Evolutionary conservation across 306 rosid species (phyloP).

Genomic region (Leucaena leucocephala): DNA sequence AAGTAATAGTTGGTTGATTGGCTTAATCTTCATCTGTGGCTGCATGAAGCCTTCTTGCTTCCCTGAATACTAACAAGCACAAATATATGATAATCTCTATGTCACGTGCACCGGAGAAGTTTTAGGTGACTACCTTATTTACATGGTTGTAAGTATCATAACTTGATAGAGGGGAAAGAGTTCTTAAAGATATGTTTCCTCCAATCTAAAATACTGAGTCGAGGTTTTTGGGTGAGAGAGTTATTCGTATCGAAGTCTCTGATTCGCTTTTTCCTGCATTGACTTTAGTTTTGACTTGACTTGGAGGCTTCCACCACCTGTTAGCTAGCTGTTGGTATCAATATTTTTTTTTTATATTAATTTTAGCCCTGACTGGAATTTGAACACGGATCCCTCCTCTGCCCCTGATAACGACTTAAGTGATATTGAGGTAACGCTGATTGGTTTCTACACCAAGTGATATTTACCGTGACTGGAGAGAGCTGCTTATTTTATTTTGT

Average conservation of each 20-base stretch:
- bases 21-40: background rate
- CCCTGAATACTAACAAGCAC: background rate
- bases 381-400: background rate
- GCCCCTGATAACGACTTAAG: background rate
- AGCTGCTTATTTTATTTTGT: slow-evolving; percentile 13
- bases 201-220: background rate
- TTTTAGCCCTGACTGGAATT: background rate
- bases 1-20: slow-evolving; percentile 19
- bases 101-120: background rate
- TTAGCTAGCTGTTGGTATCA: slow-evolving; percentile 2
- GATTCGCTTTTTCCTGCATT: background rate
- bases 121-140: background rate
- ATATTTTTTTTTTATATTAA: background rate
- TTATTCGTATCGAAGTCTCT: background rate
- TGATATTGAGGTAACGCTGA: background rate
- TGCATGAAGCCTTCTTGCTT: background rate
- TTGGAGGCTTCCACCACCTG: slow-evolving; percentile 1
- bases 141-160: background rate
- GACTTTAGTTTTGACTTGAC: background rate
- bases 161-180: background rate
- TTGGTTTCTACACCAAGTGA: background rate
- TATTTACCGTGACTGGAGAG: slow-evolving; percentile 1
- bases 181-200: background rate
- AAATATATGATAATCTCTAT: background rate
- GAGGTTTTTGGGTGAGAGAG: background rate